Evolutionary conservation across 2,329 filamentous ascomycete species (phyloP).

Genomic region (Xylaria sp.): DNA sequence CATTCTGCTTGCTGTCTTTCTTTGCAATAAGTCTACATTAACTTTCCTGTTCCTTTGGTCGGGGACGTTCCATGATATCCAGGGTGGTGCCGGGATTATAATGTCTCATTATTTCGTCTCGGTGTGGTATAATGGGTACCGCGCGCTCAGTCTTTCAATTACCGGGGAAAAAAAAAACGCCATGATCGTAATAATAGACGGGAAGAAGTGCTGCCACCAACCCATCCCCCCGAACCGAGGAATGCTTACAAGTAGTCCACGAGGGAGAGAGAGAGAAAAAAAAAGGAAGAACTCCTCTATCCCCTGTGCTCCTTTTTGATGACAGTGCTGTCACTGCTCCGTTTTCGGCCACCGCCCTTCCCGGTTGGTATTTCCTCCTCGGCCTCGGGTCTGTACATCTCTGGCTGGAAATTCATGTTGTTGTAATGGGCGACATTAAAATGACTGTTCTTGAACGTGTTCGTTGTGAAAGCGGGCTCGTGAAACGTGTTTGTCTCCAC

Average conservation of each 20-base stretch:
- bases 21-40: conserved; percentile 15
- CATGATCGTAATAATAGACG: conserved; percentile 19
- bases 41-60: conserved; percentile 18
- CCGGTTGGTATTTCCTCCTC: conserved; percentile 40
- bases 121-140: conserved; percentile 23
- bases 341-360: conserved; percentile 34
- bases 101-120: conserved; percentile 27
- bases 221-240: conserved; percentile 24
- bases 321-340: conserved; percentile 36
- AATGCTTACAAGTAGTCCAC: conserved; percentile 21
- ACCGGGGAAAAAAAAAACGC: conserved; percentile 24
- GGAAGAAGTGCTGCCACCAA: conserved; percentile 20
- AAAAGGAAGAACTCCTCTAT: conserved; percentile 32
- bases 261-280: conserved; percentile 14
- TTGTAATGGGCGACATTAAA: conserved; percentile 70
- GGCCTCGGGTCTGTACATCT: conserved; percentile 50
- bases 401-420: conserved; percentile 63
- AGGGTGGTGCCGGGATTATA: conserved; percentile 4
- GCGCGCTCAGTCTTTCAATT: conserved; percentile 21
- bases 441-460: conserved; percentile 67
- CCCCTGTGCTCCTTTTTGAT: conserved; percentile 37
- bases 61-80: conserved; percentile 10
- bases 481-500: conserved; percentile 42
- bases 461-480: conserved; percentile 56
- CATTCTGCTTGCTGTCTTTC: conserved; percentile 13